Conservation (phyloP, 202 grass and related monocot species). For the Elaeis oleifera region DNA sequence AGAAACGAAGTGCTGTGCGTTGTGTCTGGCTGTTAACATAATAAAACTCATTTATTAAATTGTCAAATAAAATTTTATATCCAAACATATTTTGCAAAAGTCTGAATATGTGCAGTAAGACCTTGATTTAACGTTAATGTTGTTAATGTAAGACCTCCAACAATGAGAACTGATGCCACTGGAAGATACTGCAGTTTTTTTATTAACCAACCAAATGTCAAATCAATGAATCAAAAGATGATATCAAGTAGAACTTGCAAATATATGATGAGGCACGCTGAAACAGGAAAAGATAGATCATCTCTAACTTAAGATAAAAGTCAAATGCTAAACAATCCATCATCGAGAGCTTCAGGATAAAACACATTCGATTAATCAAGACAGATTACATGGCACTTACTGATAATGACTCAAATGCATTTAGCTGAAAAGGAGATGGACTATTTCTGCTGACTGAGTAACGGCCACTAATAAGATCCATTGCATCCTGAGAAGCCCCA, state of each 20-base stretch:
- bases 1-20: conserved; percentile 47
- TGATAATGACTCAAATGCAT: conserved; percentile 64
- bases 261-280: background rate
- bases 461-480: conserved; percentile 80
- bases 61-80: too few relatives aligned
- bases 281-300: too few relatives aligned
- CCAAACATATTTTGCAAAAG: too few relatives aligned
- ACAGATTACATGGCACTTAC: conserved; percentile 22
- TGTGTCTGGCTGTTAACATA: conserved; percentile 42
- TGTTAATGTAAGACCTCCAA: conserved; percentile 80
- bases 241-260: conserved; percentile 8
- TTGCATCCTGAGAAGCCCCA: conserved; percentile 59
- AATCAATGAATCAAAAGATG: conserved; percentile 17
- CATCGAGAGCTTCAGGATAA: background rate
- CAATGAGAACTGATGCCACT: conserved; percentile 73
- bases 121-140: conserved; percentile 92
- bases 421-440: conserved; percentile 57
- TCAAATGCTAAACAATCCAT: background rate
- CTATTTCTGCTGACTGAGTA: conserved; percentile 62
- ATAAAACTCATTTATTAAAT: conserved; percentile 1
- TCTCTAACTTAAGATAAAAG: background rate
- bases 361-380: background rate
- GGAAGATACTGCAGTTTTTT: conserved; percentile 68
- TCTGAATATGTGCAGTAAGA: background rate
- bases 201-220: conserved; percentile 15